phyloP scores from a whole-genome alignment of 768 basidiomycete species.

The Tremella mesenterica region DNA sequence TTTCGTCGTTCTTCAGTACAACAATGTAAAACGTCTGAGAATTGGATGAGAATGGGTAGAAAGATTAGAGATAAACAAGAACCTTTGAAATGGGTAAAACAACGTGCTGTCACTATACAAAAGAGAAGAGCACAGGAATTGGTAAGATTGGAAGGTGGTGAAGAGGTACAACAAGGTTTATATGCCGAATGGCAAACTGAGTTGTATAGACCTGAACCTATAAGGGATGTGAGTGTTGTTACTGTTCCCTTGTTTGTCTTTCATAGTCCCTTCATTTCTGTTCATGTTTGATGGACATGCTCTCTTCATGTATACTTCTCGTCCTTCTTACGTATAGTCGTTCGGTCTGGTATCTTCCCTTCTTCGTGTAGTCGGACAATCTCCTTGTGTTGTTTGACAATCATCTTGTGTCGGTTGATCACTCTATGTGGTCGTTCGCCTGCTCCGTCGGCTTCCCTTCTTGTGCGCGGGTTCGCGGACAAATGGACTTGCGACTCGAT shows the following conservation, averaged over 20 bases:
- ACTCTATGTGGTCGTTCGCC: too few relatives aligned
- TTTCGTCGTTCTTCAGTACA: conserved; percentile 77
- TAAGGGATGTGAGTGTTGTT: conserved; percentile 62
- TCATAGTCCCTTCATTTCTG: too few relatives aligned
- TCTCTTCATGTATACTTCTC: too few relatives aligned
- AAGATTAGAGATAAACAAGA: conserved; percentile 63
- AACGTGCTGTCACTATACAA: conserved; percentile 69
- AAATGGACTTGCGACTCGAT: too few relatives aligned
- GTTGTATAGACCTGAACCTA: conserved; percentile 64
- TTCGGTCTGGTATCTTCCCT: too few relatives aligned
- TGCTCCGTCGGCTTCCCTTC: too few relatives aligned
- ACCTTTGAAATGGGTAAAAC: conserved; percentile 82
- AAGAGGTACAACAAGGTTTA: conserved; percentile 72
- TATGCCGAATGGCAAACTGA: conserved; percentile 81
- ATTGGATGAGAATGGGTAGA: conserved; percentile 85
- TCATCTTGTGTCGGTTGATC: too few relatives aligned
- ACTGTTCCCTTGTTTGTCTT: too few relatives aligned
- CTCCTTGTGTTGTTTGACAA: too few relatives aligned
- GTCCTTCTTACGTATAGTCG: not conserved
- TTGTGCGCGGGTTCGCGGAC: not conserved
- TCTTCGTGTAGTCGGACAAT: too few relatives aligned
- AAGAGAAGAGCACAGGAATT: conserved; percentile 65
- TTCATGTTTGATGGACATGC: too few relatives aligned
- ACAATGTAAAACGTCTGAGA: conserved; percentile 81
- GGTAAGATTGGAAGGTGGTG: conserved; percentile 49